These are phyloP conservation scores for Xylaria curta DNA, from an alignment of 495 filamentous ascomycete genomes.

Conservation along the genomic window DNA sequence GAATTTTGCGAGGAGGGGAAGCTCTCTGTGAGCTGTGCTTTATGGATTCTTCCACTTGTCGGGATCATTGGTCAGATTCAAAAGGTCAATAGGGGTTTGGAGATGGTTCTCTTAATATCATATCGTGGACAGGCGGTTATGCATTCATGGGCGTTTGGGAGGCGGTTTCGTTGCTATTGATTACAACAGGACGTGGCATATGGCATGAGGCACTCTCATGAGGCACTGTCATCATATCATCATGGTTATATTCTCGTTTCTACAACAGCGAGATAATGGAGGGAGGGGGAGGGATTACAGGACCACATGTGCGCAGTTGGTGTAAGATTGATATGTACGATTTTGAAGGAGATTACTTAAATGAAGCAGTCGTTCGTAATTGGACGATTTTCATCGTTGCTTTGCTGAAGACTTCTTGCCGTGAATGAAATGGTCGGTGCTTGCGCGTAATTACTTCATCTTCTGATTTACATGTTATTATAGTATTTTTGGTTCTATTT, in stretches of 20 bases:
- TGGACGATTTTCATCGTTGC: neutral
- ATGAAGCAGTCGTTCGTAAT: neutral
- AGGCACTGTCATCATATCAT: conserved; percentile 6
- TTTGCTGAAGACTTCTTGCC: neutral
- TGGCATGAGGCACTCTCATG: neutral
- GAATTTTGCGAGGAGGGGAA: conserved; percentile 33
- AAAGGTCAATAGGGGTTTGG: neutral
- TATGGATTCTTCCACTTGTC: neutral
- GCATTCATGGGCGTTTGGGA: conserved; percentile 24
- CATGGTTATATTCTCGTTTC: neutral
- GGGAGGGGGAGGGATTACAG: neutral
- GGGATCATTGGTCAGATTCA: neutral
- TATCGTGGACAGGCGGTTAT: conserved; percentile 10
- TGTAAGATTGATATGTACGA: conserved; percentile 25
- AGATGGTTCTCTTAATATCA: neutral
- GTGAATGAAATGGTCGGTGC: neutral
- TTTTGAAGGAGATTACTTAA: neutral
- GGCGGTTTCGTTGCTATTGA: conserved; percentile 5
- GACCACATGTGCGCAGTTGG: neutral
- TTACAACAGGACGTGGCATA: conserved; percentile 20
- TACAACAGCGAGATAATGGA: neutral
- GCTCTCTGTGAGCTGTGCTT: conserved; percentile 38
- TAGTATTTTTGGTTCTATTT: too few relatives aligned
- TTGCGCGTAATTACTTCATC: neutral
- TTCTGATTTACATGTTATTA: too few relatives aligned